phyloP scores from a whole-genome alignment of 1,139 yeast genomes.

The Suhomyces terraborum region DNA sequence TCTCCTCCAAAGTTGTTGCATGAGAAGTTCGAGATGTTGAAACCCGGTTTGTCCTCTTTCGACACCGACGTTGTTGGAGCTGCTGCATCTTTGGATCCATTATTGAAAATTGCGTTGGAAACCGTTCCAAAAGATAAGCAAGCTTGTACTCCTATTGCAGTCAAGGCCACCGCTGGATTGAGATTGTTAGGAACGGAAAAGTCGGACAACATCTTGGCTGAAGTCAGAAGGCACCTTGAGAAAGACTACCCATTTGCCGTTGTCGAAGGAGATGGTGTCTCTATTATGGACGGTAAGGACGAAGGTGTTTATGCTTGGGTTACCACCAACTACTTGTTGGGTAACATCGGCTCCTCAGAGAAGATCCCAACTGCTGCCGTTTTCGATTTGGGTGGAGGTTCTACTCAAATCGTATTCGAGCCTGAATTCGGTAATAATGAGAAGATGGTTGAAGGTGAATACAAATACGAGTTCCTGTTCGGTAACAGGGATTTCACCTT shows the following conservation, averaged over 20 bases:
- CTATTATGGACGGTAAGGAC: constrained; percentile 93
- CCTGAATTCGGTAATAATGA: constrained; percentile 67
- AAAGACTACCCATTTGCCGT: constrained; percentile 87
- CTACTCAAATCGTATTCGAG: constrained; percentile 97
- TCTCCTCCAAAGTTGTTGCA: constrained; percentile 76
- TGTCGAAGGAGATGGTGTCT: constrained; percentile 75
- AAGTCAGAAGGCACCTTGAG: constrained; percentile 76
- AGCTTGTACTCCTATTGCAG: constrained; percentile 88
- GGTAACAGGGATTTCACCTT: constrained; percentile 81
- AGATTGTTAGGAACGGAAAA: constrained; percentile 80
- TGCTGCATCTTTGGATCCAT: constrained; percentile 81
- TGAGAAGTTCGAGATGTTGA: constrained; percentile 84
- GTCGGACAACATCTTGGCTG: constrained; percentile 65
- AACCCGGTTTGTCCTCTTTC: constrained; percentile 89
- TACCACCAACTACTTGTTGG: constrained; percentile 88
- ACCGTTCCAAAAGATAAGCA: constrained; percentile 74
- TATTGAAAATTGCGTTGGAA: constrained; percentile 70
- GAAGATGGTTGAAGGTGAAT: constrained; percentile 81
- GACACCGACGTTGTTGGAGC: constrained; percentile 83
- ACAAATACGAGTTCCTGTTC: constrained; percentile 75
- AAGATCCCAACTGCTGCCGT: constrained; percentile 89
- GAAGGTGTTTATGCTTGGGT: constrained; percentile 99
- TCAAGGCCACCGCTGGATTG: constrained; percentile 97
- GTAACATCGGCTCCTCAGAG: constrained; percentile 80
- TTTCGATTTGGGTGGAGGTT: constrained; percentile 97